phyloP scores from a whole-genome alignment of 495 filamentous ascomycete species.

The Staphylotrichum longicolle region DNA sequence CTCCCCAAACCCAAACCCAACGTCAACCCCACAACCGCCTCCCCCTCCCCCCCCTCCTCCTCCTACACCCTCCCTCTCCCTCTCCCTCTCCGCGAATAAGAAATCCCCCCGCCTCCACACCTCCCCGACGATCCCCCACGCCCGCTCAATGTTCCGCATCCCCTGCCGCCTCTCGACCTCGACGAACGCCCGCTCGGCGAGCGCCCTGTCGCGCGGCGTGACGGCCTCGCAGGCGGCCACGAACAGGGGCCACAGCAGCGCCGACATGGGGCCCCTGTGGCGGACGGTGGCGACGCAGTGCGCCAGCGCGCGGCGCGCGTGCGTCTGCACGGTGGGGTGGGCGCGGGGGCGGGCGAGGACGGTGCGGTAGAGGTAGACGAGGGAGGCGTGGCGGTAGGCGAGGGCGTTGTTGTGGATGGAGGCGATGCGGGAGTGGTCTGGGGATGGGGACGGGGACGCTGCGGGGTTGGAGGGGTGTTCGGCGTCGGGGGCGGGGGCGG shows the following conservation, averaged over 20 bases:
- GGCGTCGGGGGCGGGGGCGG: slow-evolving; percentile 5
- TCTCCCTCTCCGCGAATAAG: slow-evolving; percentile 11
- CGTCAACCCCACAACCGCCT: neutral
- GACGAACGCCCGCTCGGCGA: slow-evolving; percentile 49
- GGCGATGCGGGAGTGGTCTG: slow-evolving; percentile 38
- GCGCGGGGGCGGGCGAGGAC: slow-evolving; percentile 46
- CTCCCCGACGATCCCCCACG: slow-evolving; percentile 56
- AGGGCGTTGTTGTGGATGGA: slow-evolving; percentile 60
- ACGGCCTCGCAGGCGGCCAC: slow-evolving; percentile 57
- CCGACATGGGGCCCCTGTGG: slow-evolving; percentile 56
- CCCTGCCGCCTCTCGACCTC: slow-evolving; percentile 54
- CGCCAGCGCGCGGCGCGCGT: slow-evolving; percentile 47
- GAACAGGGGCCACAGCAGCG: slow-evolving; percentile 61
- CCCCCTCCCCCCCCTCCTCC: neutral
- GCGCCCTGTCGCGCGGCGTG: slow-evolving; percentile 36
- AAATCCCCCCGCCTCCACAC: slow-evolving; percentile 54
- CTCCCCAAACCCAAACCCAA: neutral
- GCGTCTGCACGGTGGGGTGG: slow-evolving; percentile 50
- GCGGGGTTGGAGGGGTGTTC: neutral
- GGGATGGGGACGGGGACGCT: slow-evolving; percentile 18
- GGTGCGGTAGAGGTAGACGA: slow-evolving; percentile 60
- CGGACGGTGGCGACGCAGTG: slow-evolving; percentile 54
- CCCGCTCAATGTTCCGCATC: slow-evolving; percentile 60
- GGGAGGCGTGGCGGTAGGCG: slow-evolving; percentile 59
- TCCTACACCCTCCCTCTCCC: neutral